Base-by-base conservation (phyloP, 371 early-diverging fungal genomes). In the Cokeromyces recurvatus region DNA sequence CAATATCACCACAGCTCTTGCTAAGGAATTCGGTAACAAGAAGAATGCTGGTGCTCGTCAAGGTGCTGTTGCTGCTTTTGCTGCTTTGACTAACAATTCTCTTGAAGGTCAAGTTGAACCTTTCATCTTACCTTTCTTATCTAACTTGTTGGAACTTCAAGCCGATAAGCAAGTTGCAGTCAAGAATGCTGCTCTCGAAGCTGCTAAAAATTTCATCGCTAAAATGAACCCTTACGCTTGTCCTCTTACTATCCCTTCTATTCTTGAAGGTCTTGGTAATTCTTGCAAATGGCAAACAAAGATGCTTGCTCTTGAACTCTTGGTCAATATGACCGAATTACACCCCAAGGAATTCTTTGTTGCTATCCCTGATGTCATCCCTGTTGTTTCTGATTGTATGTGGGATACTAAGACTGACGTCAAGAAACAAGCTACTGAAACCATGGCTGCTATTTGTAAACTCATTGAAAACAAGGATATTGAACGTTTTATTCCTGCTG, bases 221-320 rank as follows among this genome's bases (percentile, higher is more conserved):
- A 66, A 66, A 39, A 57, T 79, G 43, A 77, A 79, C 9, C 73
- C 82, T 9, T 60, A 75, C 46, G 77, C 83, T 23, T 71, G 79
- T 32, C 60, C 64, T 16, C 57, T 70, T 36, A 51, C 83, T n/a
- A 60, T 86, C 15, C 86, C 86, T 14, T 47, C 66, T 38, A 64
- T 87, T 21, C 70, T 74, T 32, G 78, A 80, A 19, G 73, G 67
- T 51, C 74, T 83, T 50, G 68, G 58, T 46, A 77, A 83, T 63
- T 76, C 81, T 36, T 80, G 78, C 51, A 87, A 88, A 64, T 88
- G 88, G 88, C 88, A 87, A 63, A 81, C 85, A 46, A 82, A 84
- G 67, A 77, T 79, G 23, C 84, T 75, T 23, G 69, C 85, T 32
- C 53, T 87, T 45, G 59, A 80, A 21, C 43, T 82, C 22, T 46